Conservation (phyloP, 129 eudicot genomes). For the Rutidosis leptorrhynchoides region DNA sequence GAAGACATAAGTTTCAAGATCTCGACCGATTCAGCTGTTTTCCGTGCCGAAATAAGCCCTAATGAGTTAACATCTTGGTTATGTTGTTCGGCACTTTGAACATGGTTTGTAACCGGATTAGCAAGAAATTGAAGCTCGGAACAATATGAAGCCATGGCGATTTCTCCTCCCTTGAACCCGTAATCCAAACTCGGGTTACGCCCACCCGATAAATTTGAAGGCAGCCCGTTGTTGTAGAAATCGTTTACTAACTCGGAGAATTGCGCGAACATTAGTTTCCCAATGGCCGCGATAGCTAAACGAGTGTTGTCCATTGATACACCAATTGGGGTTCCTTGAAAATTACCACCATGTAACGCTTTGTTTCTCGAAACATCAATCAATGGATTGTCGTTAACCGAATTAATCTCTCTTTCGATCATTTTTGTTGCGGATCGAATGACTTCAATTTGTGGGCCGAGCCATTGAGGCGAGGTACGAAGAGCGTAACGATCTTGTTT, state of each 20-base stretch:
- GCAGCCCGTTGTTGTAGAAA: constrained; percentile 76
- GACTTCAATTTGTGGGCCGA: constrained; percentile 76
- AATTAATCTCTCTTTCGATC: constrained; percentile 74
- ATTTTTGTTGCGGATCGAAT: constrained; percentile 66
- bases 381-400: constrained; percentile 79
- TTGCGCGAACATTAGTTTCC: constrained; percentile 82
- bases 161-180: constrained; percentile 74
- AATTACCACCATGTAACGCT: constrained; percentile 79
- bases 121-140: constrained; percentile 85
- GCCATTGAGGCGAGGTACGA: constrained; percentile 84
- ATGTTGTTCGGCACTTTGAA: constrained; percentile 83
- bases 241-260: constrained; percentile 79
- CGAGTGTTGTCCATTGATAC: constrained; percentile 81
- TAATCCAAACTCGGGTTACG: constrained; percentile 79
- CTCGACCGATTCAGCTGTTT: constrained; percentile 70
- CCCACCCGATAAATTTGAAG: constrained; percentile 71
- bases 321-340: constrained; percentile 82
- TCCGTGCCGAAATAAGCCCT: constrained; percentile 62
- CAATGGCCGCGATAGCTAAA: constrained; percentile 59
- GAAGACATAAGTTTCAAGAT: constrained; percentile 67
- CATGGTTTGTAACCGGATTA: constrained; percentile 80
- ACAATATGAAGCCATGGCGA: constrained; percentile 80
- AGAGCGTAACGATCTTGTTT: constrained; percentile 74
- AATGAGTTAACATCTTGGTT: constrained; percentile 81
- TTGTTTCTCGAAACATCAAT: constrained; percentile 74